A percentile compares a stretch with the other conserved stretches of the same genome.
Conservation (phyloP, 2,329 filamentous ascomycete genomes). For the Neocatenulostroma microsporum region DNA sequence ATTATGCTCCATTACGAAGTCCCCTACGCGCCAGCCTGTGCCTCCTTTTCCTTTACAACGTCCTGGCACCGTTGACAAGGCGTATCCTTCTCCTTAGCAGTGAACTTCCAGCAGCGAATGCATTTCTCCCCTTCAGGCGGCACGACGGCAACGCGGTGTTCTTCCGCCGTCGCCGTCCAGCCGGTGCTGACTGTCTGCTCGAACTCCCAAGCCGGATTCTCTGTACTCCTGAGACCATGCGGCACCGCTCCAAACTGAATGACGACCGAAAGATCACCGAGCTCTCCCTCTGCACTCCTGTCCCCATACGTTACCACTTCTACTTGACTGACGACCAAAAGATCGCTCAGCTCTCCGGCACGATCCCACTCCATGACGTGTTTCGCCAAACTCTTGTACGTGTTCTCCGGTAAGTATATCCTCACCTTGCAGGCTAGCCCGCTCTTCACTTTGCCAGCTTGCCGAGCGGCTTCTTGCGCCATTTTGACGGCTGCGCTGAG, state of each 20-base stretch:
- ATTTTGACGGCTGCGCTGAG: conserved; percentile 62
- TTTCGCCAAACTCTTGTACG: not conserved
- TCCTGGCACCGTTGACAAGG: conserved; percentile 69
- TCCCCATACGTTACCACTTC: too few species aligned
- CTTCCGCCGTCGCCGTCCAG: conserved; percentile 8
- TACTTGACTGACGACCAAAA: conserved; percentile 37
- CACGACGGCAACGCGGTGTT: conserved; percentile 24
- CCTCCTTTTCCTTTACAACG: conserved; percentile 45
- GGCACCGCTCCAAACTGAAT: conserved; percentile 23
- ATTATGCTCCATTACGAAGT: not conserved
- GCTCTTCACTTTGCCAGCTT: conserved; percentile 65
- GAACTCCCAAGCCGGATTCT: conserved; percentile 34
- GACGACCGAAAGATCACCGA: conserved; percentile 38
- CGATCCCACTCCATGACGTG: conserved; percentile 5
- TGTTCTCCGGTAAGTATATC: conserved; percentile 31
- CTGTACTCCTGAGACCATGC: not conserved
- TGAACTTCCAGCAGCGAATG: conserved; percentile 79
- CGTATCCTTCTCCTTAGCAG: conserved; percentile 53
- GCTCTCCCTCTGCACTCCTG: too few species aligned
- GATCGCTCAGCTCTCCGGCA: conserved; percentile 29
- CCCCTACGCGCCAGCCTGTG: not conserved
- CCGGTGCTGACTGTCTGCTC: conserved; percentile 34
- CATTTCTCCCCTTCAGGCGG: conserved; percentile 61
- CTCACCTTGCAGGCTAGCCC: conserved; percentile 70
- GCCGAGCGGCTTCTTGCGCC: conserved; percentile 65